phyloP scores from a whole-genome alignment of 78 protist species.

The Dictyostelium intermedium region DNA sequence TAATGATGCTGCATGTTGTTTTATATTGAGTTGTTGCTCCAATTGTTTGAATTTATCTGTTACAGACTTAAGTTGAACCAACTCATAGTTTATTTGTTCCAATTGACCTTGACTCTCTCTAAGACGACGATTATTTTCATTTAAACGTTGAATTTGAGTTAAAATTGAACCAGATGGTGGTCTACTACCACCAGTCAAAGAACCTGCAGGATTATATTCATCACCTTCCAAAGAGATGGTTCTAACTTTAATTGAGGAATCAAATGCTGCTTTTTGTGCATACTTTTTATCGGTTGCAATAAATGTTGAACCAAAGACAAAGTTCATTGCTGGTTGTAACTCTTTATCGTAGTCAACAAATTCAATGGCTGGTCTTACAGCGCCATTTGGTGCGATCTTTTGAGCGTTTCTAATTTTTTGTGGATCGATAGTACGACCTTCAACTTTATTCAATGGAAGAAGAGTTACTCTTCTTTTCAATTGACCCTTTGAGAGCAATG shows the following conservation, averaged over 20 bases:
- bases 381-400: slow-evolving; percentile 66
- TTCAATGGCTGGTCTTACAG: slow-evolving; percentile 80
- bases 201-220: slow-evolving; percentile 97
- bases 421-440: slow-evolving; percentile 22
- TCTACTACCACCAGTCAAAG: slow-evolving; percentile 94
- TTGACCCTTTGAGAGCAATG: slow-evolving; percentile 88
- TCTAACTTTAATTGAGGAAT: slow-evolving; percentile 45
- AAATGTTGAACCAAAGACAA: slow-evolving; percentile 96
- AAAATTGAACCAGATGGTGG: slow-evolving; percentile 41
- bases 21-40: slow-evolving; percentile 11
- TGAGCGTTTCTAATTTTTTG: slow-evolving; percentile 30
- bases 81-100: background rate
- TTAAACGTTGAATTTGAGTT: slow-evolving; percentile 59
- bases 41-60: background rate
- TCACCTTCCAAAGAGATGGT: slow-evolving; percentile 98
- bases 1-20: slow-evolving; percentile 15
- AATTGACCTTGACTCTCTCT: slow-evolving; percentile 14
- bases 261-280: slow-evolving; percentile 88
- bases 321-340: slow-evolving; percentile 92
- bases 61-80: slow-evolving; percentile 1
- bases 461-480: slow-evolving; percentile 93
- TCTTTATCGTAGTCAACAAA: slow-evolving; percentile 87
- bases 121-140: slow-evolving; percentile 8
- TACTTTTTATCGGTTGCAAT: slow-evolving; percentile 85
- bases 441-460: slow-evolving; percentile 97